Percentiles rank a stretch among this genome's conserved stretches.
These are phyloP conservation scores for Blastobotrys ciferrii DNA, from an alignment of 1,139 yeast genomes.

Conservation along the genomic window DNA sequence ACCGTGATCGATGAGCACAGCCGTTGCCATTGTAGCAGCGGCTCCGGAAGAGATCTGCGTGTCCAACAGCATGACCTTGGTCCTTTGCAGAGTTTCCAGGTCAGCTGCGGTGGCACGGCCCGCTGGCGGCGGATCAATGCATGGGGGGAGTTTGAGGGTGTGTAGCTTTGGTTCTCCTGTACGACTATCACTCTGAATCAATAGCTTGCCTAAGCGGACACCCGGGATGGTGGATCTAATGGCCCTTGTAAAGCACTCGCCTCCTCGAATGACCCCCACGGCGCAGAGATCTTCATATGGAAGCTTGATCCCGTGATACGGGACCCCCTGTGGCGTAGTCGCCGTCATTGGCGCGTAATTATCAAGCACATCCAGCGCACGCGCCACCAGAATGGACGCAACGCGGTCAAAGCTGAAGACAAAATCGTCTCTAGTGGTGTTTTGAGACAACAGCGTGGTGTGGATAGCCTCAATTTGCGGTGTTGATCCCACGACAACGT, in stretches of 20 bases:
- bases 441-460: constrained; percentile 59
- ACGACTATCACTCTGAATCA: constrained; percentile 80
- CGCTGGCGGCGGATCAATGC: constrained; percentile 27
- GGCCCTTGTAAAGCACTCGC: constrained; percentile 85
- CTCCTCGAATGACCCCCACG: constrained; percentile 81
- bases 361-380: constrained; percentile 56
- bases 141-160: constrained; percentile 58
- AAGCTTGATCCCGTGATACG: constrained; percentile 44
- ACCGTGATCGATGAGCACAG: constrained; percentile 79
- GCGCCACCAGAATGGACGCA: constrained; percentile 64
- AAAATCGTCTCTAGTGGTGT: constrained; percentile 68
- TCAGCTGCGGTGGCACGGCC: constrained; percentile 18
- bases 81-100: constrained; percentile 24
- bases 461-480: constrained; percentile 73
- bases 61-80: constrained; percentile 69
- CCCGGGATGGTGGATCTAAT: constrained; percentile 70
- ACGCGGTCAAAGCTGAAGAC: constrained; percentile 82
- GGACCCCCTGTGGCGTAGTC: constrained; percentile 47
- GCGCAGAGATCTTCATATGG: constrained; percentile 56
- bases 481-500: constrained; percentile 48
- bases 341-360: constrained; percentile 35
- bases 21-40: constrained; percentile 91
- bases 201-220: constrained; percentile 72
- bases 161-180: constrained; percentile 96
- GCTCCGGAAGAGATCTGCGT: constrained; percentile 92